Conservation (phyloP, 2,329 filamentous ascomycete species). For the Apiospora sp. region DNA sequence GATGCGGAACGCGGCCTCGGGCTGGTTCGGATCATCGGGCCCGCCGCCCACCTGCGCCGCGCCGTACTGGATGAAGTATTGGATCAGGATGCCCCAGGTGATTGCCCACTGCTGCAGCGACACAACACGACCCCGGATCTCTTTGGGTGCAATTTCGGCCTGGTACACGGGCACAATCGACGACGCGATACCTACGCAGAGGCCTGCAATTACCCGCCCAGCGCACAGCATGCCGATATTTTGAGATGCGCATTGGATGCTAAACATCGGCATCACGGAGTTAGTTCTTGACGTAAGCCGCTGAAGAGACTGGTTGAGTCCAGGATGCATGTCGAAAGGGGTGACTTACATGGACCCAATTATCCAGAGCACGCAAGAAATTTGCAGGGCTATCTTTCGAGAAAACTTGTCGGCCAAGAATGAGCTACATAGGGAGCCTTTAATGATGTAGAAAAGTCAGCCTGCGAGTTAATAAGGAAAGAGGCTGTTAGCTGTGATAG, state of each 20-base stretch:
- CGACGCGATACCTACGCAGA: conserved; percentile 78
- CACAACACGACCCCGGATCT: conserved; percentile 67
- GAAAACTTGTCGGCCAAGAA: conserved; percentile 60
- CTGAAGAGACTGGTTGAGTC: neutral
- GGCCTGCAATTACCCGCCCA: conserved; percentile 74
- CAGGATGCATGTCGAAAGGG: neutral
- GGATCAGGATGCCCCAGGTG: conserved; percentile 73
- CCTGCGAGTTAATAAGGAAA: conserved; percentile 31
- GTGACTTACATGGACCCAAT: conserved; percentile 49
- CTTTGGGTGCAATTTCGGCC: conserved; percentile 68
- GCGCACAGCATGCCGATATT: conserved; percentile 76
- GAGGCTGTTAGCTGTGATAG: neutral
- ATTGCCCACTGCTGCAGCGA: conserved; percentile 75
- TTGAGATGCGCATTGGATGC: conserved; percentile 67
- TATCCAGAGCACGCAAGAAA: conserved; percentile 60
- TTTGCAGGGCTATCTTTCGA: conserved; percentile 57
- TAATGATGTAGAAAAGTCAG: conserved; percentile 29
- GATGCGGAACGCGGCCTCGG: conserved; percentile 63
- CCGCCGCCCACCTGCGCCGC: conserved; percentile 62
- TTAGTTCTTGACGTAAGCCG: neutral
- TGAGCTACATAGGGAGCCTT: conserved; percentile 56
- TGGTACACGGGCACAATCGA: conserved; percentile 76
- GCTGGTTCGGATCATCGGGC: conserved; percentile 57
- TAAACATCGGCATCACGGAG: conserved; percentile 4
- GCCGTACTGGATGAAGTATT: conserved; percentile 73